These are phyloP conservation scores for Saturnispora sanitii DNA, from an alignment of 805 yeast species.

Conservation along the genomic window DNA sequence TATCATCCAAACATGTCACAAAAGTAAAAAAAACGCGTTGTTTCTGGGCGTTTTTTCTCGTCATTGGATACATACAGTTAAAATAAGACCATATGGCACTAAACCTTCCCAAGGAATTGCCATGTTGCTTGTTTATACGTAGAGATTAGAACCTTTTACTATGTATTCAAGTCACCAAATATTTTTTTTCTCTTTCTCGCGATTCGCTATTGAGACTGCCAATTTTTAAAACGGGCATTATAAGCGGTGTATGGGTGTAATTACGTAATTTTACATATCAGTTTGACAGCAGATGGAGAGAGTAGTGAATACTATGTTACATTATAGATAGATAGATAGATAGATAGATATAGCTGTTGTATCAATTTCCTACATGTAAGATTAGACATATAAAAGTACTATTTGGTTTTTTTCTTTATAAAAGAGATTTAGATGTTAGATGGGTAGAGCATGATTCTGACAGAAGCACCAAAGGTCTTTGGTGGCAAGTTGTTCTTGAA, in stretches of 20 bases:
- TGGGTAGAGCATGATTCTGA: conserved; percentile 99
- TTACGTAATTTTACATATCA: not conserved
- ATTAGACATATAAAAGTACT: conserved; percentile 15
- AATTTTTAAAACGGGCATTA: conserved; percentile 1
- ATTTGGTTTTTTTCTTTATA: conserved; percentile 12
- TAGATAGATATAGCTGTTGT: no score
- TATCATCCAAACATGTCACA: not conserved
- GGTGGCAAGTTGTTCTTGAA: conserved; percentile 99
- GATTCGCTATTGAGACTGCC: conserved; percentile 4
- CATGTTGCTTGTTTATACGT: conserved; percentile 25
- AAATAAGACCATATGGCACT: conserved; percentile 50
- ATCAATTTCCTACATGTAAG: conserved; percentile 5
- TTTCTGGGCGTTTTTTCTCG: not conserved
- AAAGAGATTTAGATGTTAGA: conserved; percentile 78
- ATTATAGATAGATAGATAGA: no score
- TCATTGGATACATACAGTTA: conserved; percentile 31
- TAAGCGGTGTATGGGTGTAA: conserved; percentile 6
- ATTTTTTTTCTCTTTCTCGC: conserved; percentile 3
- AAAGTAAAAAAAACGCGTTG: not conserved
- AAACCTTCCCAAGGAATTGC: conserved; percentile 59
- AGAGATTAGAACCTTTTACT: not conserved
- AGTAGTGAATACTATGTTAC: no score
- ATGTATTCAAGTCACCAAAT: not conserved
- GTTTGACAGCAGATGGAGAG: not conserved
- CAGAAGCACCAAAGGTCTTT: conserved; percentile 99